These are phyloP conservation scores for Mortierella sp. DNA, from an alignment of 371 early-diverging fungal genomes.

Conservation along the genomic window DNA sequence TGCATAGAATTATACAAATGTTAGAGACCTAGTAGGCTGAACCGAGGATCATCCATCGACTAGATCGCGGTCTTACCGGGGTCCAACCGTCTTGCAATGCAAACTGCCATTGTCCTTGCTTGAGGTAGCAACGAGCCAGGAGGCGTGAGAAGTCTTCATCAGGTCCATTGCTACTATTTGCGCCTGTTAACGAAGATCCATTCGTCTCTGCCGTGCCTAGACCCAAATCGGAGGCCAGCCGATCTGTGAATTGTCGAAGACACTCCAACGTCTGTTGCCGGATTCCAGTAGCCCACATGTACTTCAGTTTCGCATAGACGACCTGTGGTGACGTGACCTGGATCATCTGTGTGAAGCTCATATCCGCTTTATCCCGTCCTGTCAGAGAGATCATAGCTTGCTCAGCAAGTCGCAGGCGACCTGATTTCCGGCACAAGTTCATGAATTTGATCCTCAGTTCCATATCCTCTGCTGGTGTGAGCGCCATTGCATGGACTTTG, in stretches of 20 bases:
- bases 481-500: conserved; percentile 89
- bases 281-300: conserved; percentile 88
- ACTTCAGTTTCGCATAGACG: conserved; percentile 94
- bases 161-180: conserved; percentile 34
- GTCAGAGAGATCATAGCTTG: conserved; percentile 79
- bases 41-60: background rate
- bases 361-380: conserved; percentile 50
- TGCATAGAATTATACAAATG: background rate
- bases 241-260: conserved; percentile 70
- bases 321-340: conserved; percentile 74
- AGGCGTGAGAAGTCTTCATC: conserved; percentile 60
- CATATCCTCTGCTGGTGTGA: conserved; percentile 91
- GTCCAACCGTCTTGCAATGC: conserved; percentile 81
- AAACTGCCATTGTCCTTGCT: conserved; percentile 94
- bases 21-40: background rate
- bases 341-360: conserved; percentile 32
- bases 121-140: conserved; percentile 93
- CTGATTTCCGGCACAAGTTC: conserved; percentile 93
- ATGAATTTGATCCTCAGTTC: conserved; percentile 97
- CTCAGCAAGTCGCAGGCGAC: conserved; percentile 84
- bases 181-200: conserved; percentile 22
- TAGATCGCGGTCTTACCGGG: conserved; percentile 55
- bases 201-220: conserved; percentile 18
- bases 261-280: conserved; percentile 65
- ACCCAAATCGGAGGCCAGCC: conserved; percentile 66